These are phyloP conservation scores for Nothopassalora personata DNA, from an alignment of 2,329 filamentous ascomycete species.

Conservation along the genomic window DNA sequence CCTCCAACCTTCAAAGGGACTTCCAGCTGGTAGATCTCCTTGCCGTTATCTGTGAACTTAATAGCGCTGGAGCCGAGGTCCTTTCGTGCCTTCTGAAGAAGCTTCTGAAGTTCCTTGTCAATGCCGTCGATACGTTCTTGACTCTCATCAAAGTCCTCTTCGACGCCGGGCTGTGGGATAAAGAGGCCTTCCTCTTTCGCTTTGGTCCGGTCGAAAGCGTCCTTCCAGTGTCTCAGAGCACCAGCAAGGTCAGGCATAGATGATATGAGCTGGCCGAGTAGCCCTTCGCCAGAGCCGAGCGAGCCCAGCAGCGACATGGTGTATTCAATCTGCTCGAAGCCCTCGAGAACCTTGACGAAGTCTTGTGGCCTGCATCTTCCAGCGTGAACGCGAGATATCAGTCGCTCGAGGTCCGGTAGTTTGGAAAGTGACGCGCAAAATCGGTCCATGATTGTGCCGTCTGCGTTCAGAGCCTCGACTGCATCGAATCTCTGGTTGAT, in stretches of 20 bases:
- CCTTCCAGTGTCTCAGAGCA: slow-evolving; percentile 77
- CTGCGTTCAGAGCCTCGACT: slow-evolving; percentile 84
- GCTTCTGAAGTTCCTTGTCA: slow-evolving; percentile 62
- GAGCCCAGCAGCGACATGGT: slow-evolving; percentile 74
- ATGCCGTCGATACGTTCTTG: slow-evolving; percentile 70
- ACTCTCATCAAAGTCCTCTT: slow-evolving; percentile 86
- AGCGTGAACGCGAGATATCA: slow-evolving; percentile 92
- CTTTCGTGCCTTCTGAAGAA: slow-evolving; percentile 66
- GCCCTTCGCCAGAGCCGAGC: slow-evolving; percentile 69
- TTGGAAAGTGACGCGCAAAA: slow-evolving; percentile 84
- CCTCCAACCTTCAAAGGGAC: slow-evolving; percentile 76
- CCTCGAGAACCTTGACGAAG: slow-evolving; percentile 88
- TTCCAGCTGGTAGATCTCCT: slow-evolving; percentile 95
- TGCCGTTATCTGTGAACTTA: slow-evolving; percentile 67
- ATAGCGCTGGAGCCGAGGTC: slow-evolving; percentile 66
- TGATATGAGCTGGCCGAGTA: slow-evolving; percentile 76
- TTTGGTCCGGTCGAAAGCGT: slow-evolving; percentile 78
- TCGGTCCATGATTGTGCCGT: slow-evolving; percentile 72
- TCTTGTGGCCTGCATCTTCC: slow-evolving; percentile 85
- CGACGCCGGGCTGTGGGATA: slow-evolving; percentile 79
- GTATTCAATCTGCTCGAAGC: slow-evolving; percentile 96
- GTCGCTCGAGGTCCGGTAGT: slow-evolving; percentile 87
- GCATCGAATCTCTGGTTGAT: slow-evolving; percentile 94
- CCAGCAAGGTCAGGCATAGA: slow-evolving; percentile 79
- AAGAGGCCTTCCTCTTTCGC: slow-evolving; percentile 76